Percentiles rank a stretch among this genome's conserved stretches.
Conservation (phyloP, 495 filamentous ascomycete genomes). For the Aspergillus saccharolyticus region DNA sequence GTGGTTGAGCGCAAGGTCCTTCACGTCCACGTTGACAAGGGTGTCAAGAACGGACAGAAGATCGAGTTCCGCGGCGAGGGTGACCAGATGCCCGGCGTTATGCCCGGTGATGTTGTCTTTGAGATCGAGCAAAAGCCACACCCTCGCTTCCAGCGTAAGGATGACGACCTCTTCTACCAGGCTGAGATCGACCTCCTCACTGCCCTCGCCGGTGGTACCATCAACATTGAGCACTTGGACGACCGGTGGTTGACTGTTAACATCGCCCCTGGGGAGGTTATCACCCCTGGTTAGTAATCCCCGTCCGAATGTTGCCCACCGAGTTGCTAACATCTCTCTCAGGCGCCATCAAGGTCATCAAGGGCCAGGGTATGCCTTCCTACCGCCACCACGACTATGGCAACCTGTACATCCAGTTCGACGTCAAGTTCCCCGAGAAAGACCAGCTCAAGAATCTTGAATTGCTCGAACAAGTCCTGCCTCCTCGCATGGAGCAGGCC, state of each 20-base stretch:
- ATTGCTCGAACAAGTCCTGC: conserved; percentile 74
- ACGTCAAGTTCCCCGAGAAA: conserved; percentile 86
- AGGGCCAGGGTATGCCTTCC: conserved; percentile 97
- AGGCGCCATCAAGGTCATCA: conserved; percentile 92
- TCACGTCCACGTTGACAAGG: conserved; percentile 94
- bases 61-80: conserved; percentile 95
- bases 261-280: conserved; percentile 88
- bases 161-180: conserved; percentile 93
- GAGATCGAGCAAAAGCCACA: conserved; percentile 99
- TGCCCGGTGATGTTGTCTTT: conserved; percentile 93
- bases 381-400: conserved; percentile 92
- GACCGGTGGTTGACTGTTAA: conserved; percentile 92
- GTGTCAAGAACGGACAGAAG: conserved; percentile 88
- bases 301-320: conserved; percentile 2
- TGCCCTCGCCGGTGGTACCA: conserved; percentile 80
- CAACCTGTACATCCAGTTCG: conserved; percentile 96
- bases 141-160: conserved; percentile 87
- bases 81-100: conserved; percentile 89
- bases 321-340: conserved; percentile 16
- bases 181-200: conserved; percentile 95
- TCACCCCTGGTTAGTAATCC: conserved; percentile 73
- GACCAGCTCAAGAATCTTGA: conserved; percentile 49
- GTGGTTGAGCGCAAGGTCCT: conserved; percentile 95
- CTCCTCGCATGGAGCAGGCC: conserved; percentile 55
- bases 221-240: conserved; percentile 94